Evolutionary conservation across 2,329 filamentous ascomycete species (phyloP).

Genomic region (Cercospora brassicicola): DNA sequence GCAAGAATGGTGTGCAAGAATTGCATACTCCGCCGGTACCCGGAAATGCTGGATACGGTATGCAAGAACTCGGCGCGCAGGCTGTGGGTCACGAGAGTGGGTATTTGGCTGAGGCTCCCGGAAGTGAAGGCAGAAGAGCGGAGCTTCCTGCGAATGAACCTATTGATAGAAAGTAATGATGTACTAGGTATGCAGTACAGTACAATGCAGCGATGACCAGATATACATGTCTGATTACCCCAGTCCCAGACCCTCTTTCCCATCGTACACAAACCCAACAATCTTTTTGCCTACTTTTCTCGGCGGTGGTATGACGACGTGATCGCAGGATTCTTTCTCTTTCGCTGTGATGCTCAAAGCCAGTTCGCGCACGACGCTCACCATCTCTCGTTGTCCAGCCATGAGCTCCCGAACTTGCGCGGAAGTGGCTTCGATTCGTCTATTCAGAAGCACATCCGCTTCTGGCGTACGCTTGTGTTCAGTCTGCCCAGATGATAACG

Average conservation of each 20-base stretch:
- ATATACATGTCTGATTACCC: neutral
- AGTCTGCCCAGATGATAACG: neutral
- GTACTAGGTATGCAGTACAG: neutral
- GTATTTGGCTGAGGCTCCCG: constrained; percentile 12
- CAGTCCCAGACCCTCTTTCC: constrained; percentile 21
- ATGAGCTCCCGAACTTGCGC: constrained; percentile 33
- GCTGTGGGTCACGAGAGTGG: constrained; percentile 13
- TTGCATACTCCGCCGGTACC: constrained; percentile 1
- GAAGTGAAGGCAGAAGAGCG: constrained; percentile 14
- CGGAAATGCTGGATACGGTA: neutral
- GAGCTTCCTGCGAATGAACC: constrained; percentile 10
- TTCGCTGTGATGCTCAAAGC: constrained; percentile 28
- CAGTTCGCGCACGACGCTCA: constrained; percentile 29
- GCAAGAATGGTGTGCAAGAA: constrained; percentile 8
- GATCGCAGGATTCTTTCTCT: constrained; percentile 28
- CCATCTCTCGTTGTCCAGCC: constrained; percentile 33
- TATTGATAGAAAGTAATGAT: neutral
- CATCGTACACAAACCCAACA: constrained; percentile 38
- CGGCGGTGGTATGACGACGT: constrained; percentile 37
- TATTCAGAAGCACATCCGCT: constrained; percentile 14
- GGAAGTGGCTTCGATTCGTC: constrained; percentile 28
- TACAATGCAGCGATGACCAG: neutral
- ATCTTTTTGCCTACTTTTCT: constrained; percentile 36
- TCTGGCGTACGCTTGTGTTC: constrained; percentile 4
- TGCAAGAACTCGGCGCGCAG: constrained; percentile 8